phyloP scores from a whole-genome alignment of 2,329 filamentous ascomycete genomes.

The Exophiala lecanii-corni region DNA sequence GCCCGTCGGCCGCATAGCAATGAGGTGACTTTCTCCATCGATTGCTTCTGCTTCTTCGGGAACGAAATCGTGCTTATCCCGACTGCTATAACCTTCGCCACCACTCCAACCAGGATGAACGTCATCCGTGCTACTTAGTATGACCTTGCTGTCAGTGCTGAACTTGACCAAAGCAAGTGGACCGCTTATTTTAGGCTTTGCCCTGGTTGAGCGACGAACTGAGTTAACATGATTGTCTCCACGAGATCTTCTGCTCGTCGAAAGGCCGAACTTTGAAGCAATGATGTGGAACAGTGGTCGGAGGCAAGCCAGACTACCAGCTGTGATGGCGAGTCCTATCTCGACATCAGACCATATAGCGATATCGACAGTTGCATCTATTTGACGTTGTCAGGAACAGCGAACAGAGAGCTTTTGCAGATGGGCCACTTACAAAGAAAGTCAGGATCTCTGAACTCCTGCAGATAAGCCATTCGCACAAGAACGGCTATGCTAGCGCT shows the following conservation, averaged over 20 bases:
- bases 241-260: not conserved
- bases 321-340: constrained; percentile 39
- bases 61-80: too few species aligned
- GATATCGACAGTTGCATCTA: constrained; percentile 40
- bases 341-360: constrained; percentile 41
- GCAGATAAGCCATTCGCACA: constrained; percentile 36
- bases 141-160: not conserved
- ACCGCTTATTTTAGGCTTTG: not conserved
- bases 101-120: too few species aligned
- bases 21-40: too few species aligned
- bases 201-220: too few species aligned
- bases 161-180: not conserved
- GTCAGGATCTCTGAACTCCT: constrained; percentile 34
- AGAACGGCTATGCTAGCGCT: constrained; percentile 45
- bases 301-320: constrained; percentile 46
- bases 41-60: too few species aligned
- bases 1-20: too few species aligned
- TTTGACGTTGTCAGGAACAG: not conserved
- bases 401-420: not conserved
- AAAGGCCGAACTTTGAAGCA: not conserved
- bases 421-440: constrained; percentile 25
- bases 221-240: not conserved
- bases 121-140: not conserved
- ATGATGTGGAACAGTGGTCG: constrained; percentile 42
- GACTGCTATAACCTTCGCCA: too few species aligned